These are phyloP conservation scores for Raddia distichophylla DNA, from an alignment of 176 grass and related monocot species.

Conservation along the genomic window DNA sequence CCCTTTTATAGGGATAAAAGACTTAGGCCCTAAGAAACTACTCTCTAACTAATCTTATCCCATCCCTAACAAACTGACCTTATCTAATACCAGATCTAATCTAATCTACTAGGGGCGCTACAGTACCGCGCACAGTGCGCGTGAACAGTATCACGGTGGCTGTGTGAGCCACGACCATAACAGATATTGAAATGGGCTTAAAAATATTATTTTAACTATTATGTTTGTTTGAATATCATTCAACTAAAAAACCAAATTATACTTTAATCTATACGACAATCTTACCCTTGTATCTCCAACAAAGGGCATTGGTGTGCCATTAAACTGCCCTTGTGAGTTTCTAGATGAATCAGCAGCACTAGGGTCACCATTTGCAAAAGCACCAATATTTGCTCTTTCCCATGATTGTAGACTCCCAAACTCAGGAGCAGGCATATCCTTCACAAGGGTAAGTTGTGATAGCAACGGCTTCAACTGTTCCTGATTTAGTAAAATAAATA, in stretches of 20 bases:
- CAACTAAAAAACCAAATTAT: constrained; percentile 29
- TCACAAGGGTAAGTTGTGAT: constrained; percentile 74
- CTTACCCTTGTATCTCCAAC: constrained; percentile 88
- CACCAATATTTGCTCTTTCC: constrained; percentile 77
- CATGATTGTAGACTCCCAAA: constrained; percentile 94
- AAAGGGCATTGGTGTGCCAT: constrained; percentile 87
- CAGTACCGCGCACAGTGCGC: too few relatives aligned
- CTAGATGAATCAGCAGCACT: constrained; percentile 69
- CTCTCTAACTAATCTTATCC: too few relatives aligned
- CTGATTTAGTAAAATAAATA: constrained; percentile 45
- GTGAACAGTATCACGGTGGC: too few relatives aligned
- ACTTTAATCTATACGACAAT: constrained; percentile 2
- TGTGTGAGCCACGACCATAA: too few relatives aligned
- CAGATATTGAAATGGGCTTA: not conserved
- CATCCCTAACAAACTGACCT: too few relatives aligned
- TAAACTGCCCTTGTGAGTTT: constrained; percentile 72
- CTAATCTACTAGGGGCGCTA: too few relatives aligned
- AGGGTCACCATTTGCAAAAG: constrained; percentile 55
- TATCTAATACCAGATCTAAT: too few relatives aligned
- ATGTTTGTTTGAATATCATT: constrained; percentile 1
- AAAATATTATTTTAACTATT: not conserved
- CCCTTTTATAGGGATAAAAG: too few relatives aligned
- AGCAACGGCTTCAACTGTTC: constrained; percentile 90
- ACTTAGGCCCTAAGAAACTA: too few relatives aligned
- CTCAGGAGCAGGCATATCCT: constrained; percentile 87